Evolutionary conservation across 805 yeast species (phyloP), one percentile per base, ranked within the genome.

Genomic region (Lachancea thermotolerans): DNA sequence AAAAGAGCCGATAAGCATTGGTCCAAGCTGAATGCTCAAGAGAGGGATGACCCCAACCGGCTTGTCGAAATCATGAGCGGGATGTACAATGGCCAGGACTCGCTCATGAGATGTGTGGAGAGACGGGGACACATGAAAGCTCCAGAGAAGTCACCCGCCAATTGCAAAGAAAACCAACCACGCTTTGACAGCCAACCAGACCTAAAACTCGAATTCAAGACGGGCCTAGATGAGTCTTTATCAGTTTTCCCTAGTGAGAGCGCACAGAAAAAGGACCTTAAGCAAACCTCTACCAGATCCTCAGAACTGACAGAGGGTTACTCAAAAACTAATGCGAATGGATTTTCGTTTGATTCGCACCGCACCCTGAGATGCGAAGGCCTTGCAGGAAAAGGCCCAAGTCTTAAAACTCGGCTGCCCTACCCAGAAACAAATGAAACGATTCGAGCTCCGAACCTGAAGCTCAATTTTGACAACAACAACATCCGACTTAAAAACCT

Each of bases 41-140:
- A 55, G 21, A 56, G 48, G 49, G 48, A 45, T 38, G 51, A 58
- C 42, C 58, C 59, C 9, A 51, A 51, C 29, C 49, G 42, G 41
- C 53, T 54, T 49, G 54, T 51, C 14, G 57, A 55, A 45, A 43
- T 59, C n/a, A 57, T 52, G 42, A 56, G 53, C 42, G 62, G 57
- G 2, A 43, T 58, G 25, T 51, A 52, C 37, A 61, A 56, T 37
- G 49, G 50, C 11, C 49, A 53, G 37, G 59, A 57, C 41, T 47
- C 58, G 3, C 41, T 57, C n/a, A 47, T 57, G 39, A 46, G 53
- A 36, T 40, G 51, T 32, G 47, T 56, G 16, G 52, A 47, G 16
- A 49, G 49, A 16, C 41, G 44, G 33, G 27, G 14, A 9, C 41
- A 38, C 5, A 35, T 33, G 8, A 47, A 44, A 34, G 16, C 28